Evolutionary conservation across 306 rosid species (phyloP).

Genomic region (Cucurbita moschata): DNA sequence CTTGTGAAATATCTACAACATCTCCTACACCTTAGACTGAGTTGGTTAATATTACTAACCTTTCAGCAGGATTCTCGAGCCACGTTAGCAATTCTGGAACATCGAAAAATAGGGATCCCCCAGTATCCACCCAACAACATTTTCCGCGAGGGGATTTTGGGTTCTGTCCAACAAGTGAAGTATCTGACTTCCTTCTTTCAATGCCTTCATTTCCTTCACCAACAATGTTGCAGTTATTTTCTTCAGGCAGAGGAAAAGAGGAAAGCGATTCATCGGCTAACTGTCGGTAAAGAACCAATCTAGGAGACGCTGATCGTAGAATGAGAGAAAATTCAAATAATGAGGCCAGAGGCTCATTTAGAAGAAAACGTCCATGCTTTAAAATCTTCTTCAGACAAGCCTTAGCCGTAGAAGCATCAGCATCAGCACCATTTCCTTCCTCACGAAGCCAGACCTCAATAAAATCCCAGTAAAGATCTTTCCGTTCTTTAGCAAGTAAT

Average conservation of each 20-base stretch:
- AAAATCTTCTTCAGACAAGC: slow-evolving; percentile 49
- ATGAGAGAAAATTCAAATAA: slow-evolving; percentile 71
- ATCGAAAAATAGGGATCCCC: slow-evolving; percentile 47
- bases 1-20: background rate
- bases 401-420: slow-evolving; percentile 31
- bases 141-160: slow-evolving; percentile 42
- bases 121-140: slow-evolving; percentile 90
- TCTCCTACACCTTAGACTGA: background rate
- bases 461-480: slow-evolving; percentile 60
- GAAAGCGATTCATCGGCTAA: slow-evolving; percentile 70
- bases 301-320: slow-evolving; percentile 80
- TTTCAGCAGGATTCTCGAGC: slow-evolving; percentile 30
- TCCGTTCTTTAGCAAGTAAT: slow-evolving; percentile 53
- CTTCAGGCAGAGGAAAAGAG: slow-evolving; percentile 57
- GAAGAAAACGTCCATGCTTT: slow-evolving; percentile 30
- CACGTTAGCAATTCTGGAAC: slow-evolving; percentile 36
- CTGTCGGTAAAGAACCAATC: slow-evolving; percentile 67
- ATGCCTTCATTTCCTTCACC: slow-evolving; percentile 14
- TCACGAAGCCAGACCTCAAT: slow-evolving; percentile 50
- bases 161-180: slow-evolving; percentile 28
- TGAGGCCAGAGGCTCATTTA: slow-evolving; percentile 57
- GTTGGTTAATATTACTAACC: slow-evolving; percentile 27
- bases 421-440: slow-evolving; percentile 25
- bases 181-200: slow-evolving; percentile 24
- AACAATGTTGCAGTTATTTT: slow-evolving; percentile 20